phyloP scores from a whole-genome alignment of 192 early-diverging fungal species.

The Coemansia sp. region DNA sequence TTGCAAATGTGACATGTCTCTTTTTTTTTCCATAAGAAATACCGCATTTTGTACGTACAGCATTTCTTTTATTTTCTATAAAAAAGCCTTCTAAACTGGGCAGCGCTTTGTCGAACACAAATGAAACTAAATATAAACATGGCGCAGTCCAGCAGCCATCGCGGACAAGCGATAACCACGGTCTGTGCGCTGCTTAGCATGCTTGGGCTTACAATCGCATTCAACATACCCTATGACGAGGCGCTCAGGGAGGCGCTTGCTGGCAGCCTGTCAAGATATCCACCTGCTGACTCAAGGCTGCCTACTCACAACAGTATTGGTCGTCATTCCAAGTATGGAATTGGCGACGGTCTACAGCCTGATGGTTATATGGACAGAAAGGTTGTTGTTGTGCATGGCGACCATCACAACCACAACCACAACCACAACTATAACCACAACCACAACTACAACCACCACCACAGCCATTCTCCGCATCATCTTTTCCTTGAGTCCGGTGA shows the following conservation, averaged over 20 bases:
- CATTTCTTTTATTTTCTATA: too few relatives aligned
- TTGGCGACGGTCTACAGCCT: not conserved
- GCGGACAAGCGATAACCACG: not conserved
- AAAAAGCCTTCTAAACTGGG: too few relatives aligned
- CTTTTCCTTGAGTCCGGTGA: not conserved
- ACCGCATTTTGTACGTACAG: too few relatives aligned
- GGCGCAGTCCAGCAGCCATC: not conserved
- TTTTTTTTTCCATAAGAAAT: not conserved
- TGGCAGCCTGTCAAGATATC: not conserved
- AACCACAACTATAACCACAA: not conserved
- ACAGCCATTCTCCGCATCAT: not conserved
- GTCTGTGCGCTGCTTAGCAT: constrained; percentile 5
- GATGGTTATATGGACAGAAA: not conserved
- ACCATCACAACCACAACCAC: not conserved
- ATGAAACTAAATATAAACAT: not conserved
- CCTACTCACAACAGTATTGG: not conserved
- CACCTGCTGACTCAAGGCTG: not conserved
- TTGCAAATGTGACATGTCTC: not conserved
- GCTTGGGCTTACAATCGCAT: not conserved
- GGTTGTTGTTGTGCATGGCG: not conserved
- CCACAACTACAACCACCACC: not conserved
- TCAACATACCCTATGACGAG: not conserved
- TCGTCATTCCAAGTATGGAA: not conserved
- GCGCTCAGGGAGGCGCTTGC: not conserved
- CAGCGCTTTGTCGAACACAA: too few relatives aligned